Evolutionary conservation across 2,329 filamentous ascomycete species (phyloP).

Genomic region (Aureobasidium sp.): DNA sequence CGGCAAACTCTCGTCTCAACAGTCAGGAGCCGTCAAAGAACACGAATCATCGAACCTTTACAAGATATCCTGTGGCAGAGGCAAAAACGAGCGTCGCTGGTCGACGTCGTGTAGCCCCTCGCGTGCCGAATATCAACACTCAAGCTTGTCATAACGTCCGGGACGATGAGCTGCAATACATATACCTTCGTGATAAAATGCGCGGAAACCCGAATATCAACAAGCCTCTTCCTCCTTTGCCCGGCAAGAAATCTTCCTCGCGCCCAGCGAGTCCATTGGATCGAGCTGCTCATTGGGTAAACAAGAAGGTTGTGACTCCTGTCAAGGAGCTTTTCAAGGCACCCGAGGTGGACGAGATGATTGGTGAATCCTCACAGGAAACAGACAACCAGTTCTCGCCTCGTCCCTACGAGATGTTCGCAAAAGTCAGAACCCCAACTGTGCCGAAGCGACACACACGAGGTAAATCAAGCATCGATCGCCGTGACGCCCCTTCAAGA

Average conservation of each 20-base stretch:
- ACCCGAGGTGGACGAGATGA: not conserved
- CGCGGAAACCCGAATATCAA: not conserved
- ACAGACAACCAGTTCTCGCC: no score
- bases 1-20: not conserved
- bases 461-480: not conserved
- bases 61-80: not conserved
- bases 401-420: not conserved
- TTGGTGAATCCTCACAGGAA: not conserved
- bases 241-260: not conserved
- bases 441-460: no score
- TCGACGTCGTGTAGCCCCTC: not conserved
- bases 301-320: not conserved
- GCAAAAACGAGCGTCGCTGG: not conserved
- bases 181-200: not conserved
- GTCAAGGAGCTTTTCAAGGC: not conserved
- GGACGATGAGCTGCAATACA: not conserved
- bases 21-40: not conserved
- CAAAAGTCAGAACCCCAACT: not conserved
- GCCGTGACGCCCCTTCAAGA: not conserved
- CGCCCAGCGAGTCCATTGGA: not conserved
- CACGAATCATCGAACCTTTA: not conserved
- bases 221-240: not conserved
- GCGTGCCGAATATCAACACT: not conserved
- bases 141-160: not conserved
- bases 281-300: not conserved